Evolutionary conservation across 139 green algal genomes (phyloP), one percentile per base, ranked within the genome.

Genomic region (Chlorella ohadii): DNA sequence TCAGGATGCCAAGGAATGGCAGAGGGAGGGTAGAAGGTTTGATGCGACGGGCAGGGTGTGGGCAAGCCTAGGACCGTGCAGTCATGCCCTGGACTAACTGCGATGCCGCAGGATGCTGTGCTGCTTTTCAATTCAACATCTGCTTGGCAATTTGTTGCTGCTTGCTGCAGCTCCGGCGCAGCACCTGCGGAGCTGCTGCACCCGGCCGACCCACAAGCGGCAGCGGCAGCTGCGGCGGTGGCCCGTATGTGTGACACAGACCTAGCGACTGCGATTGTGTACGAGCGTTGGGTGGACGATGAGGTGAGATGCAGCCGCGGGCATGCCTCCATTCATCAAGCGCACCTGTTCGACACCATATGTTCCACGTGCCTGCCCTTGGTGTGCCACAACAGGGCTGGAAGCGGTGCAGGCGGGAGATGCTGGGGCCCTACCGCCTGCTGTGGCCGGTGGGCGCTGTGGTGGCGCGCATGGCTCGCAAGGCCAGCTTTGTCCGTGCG

Each of bases 241-340:
- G 31, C 47, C 13, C 73, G 73, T 31, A 67, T 79, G 73, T 79
- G 47, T 20, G 47, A 79, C 73, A 79, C 73, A 13, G 51, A 65
- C 31, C 47, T 65, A 20, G 73, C 51, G 15, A 22, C 31, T 13
- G 73, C 73, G 15, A 41, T 79, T 31, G 51, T 65, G 19, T 64
- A 64, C 31, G 55, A 44, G 27, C 73, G 47, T 17, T 79, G 55
- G 55, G 51, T 66, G 19, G 31, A 44, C 20, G 51, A 79, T 4
- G 19, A 65, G 73, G 51, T 31, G 22, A 31, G 44, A 51, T 6
- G 44, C 44, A 51, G 44, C 9, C 9, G 44, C 44, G n/a, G 7
- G 9, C 44, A 51, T 9, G 9, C 44, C 6, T 51, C 44, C 44
- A 9, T 51, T 51, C 44, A 6, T 51, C 7, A 6, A 6, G 6